Base-by-base conservation (phyloP, 139 green algal genomes). In the Tetradesmus lagerheimii region DNA sequence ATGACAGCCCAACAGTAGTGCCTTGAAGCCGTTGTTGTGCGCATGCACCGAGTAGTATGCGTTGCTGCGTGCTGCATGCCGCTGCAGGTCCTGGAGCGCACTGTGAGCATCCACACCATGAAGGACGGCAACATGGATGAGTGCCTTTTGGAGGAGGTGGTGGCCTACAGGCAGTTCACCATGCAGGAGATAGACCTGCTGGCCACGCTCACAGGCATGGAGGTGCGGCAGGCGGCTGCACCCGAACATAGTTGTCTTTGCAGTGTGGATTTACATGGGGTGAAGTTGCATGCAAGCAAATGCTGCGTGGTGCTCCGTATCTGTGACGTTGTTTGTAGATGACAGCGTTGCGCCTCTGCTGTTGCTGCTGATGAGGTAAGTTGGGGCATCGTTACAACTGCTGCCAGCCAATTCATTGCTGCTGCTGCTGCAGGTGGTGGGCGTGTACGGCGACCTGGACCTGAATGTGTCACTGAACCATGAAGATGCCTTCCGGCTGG, bases 401-500 rank as follows among this genome's bases (percentile, higher is more conserved):
- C 57, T 71, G 57, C 47, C 47, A 1, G 47, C 12, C 12, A 23
- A 18, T 62, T 16, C 47, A 23, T n/a, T n/a, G 4, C 57, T 71
- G 57, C 57, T 71, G 57, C 57, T 71, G 25, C 38, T 92, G 50
- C 64, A 89, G 89, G 75, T 94, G 86, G 29, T 76, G 38, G 82
- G 71, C 50, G 83, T 93, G 62, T 95, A 95, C 53, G 93, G 93
- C 34, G 93, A 95, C 74, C 91, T 93, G 77, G 53, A 82, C 14
- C 35, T 93, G 43, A 64, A 78, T 4, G 90, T 95, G 14, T 89
- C 83, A 3, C 66, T 95, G 27, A 84, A 80, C 27, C 92, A 95
- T 53, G 94, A 96, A 39, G 94, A 96, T 2, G 92, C 94, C 12
- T 95, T 93, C 87, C 82, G 94, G 27, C 91, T 96, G 88, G 91